Evolutionary conservation across 805 yeast species (phyloP).

Genomic region (Metschnikowia borealis): DNA sequence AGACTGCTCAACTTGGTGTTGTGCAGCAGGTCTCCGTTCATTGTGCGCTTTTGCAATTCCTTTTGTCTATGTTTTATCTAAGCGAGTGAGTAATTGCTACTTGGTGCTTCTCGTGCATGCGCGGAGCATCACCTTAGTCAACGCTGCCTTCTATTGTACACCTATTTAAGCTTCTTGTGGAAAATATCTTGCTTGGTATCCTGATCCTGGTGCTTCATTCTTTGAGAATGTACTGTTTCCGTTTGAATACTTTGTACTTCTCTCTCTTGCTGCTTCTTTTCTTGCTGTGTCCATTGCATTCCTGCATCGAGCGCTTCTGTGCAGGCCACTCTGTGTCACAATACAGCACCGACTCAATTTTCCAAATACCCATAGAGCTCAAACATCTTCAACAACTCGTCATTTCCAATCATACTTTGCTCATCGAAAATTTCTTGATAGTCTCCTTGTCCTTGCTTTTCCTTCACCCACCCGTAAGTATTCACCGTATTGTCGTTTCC

Average conservation of each 20-base stretch:
- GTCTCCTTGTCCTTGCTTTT: constrained; percentile 13
- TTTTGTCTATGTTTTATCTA: not conserved
- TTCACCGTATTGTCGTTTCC: constrained; percentile 15
- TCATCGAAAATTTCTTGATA: constrained; percentile 15
- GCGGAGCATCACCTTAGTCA: not conserved
- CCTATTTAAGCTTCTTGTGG: too few relatives aligned
- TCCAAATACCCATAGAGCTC: constrained; percentile 34
- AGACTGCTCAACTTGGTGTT: not conserved
- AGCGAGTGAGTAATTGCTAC: too few relatives aligned
- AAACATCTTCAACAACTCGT: constrained; percentile 34
- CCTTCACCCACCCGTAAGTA: constrained; percentile 16
- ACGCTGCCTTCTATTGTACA: not conserved
- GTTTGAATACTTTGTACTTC: too few relatives aligned
- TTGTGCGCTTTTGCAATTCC: not conserved
- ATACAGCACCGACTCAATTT: not conserved
- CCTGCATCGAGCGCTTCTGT: too few relatives aligned
- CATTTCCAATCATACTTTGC: constrained; percentile 22
- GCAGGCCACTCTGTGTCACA: too few relatives aligned
- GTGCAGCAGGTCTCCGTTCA: not conserved
- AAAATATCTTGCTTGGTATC: too few relatives aligned
- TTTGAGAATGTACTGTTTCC: too few relatives aligned
- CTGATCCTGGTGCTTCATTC: too few relatives aligned
- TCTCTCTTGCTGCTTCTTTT: too few relatives aligned
- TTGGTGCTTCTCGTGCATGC: too few relatives aligned
- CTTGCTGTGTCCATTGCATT: too few relatives aligned